A percentile compares a stretch with the other conserved stretches of the same genome.
Evolutionary conservation across 331 rosid genomes (phyloP).

Genomic region (Acacia pycnantha): DNA sequence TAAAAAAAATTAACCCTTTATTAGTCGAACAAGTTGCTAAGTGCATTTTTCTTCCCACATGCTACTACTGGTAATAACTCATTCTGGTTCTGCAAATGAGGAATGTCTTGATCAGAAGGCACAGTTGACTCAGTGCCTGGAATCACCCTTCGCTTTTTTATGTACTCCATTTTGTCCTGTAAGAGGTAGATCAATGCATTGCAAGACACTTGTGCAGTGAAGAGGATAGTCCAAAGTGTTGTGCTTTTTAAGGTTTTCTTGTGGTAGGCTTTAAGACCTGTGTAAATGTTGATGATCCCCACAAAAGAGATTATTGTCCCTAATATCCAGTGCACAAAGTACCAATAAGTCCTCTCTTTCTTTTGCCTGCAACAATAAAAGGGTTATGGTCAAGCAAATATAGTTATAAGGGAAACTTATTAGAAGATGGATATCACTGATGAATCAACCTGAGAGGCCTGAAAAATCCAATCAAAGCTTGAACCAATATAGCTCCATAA

Average conservation of each 20-base stretch:
- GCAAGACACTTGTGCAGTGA: conserved; percentile 52
- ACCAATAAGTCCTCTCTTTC: conserved; percentile 63
- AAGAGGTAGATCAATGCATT: conserved; percentile 23
- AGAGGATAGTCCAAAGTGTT: conserved; percentile 53
- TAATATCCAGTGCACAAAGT: conserved; percentile 60
- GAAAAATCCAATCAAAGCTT: conserved; percentile 52
- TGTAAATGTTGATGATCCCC: conserved; percentile 63
- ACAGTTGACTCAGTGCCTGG: conserved; percentile 26
- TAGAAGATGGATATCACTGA: not conserved
- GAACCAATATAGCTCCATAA: conserved; percentile 55
- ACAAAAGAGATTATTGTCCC: conserved; percentile 52
- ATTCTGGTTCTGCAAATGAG: conserved; percentile 36
- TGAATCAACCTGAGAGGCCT: conserved; percentile 73
- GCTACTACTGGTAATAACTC: conserved; percentile 38
- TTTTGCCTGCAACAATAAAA: conserved; percentile 41
- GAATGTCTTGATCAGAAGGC: conserved; percentile 27
- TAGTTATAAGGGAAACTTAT: not conserved
- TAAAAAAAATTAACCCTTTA: not conserved
- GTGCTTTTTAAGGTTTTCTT: conserved; percentile 49
- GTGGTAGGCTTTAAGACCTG: conserved; percentile 56
- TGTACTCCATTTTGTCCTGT: conserved; percentile 20
- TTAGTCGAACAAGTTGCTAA: conserved; percentile 62
- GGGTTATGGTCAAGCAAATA: not conserved
- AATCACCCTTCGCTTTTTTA: conserved; percentile 20
- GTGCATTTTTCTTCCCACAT: conserved; percentile 58